phyloP scores from a whole-genome alignment of 345 rosid species.

The Boechera divaricarpa region DNA sequence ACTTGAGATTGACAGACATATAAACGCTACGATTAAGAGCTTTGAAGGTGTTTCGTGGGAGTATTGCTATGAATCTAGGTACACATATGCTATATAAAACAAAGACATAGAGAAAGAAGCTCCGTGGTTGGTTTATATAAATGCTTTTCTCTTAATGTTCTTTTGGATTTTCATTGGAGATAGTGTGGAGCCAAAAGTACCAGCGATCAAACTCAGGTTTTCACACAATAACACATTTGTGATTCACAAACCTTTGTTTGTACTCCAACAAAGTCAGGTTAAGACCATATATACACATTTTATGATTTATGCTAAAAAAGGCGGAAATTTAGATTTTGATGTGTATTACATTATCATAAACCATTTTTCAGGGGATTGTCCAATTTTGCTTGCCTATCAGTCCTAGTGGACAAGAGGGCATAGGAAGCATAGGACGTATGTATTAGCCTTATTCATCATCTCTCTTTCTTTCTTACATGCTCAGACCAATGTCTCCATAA shows the following conservation, averaged over 20 bases:
- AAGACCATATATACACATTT: constrained; percentile 2
- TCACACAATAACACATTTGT: constrained; percentile 72
- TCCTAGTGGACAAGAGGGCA: constrained; percentile 55
- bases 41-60: constrained; percentile 64
- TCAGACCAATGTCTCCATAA: not conserved
- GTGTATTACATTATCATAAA: not conserved
- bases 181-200: constrained; percentile 68
- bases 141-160: not conserved
- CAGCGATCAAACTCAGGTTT: constrained; percentile 67
- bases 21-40: constrained; percentile 58
- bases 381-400: constrained; percentile 80
- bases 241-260: constrained; percentile 70
- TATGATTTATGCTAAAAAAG: constrained; percentile 6
- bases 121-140: not conserved
- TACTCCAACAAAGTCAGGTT: constrained; percentile 70
- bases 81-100: not conserved
- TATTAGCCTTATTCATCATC: constrained; percentile 9
- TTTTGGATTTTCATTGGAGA: constrained; percentile 28
- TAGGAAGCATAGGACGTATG: constrained; percentile 77
- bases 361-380: constrained; percentile 50
- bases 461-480: not conserved
- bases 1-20: constrained; percentile 71
- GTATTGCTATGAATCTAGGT: constrained; percentile 86
- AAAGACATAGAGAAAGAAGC: not conserved
- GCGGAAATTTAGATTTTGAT: constrained; percentile 15